Evolutionary conservation across 768 basidiomycete species (phyloP).

Genomic region (Termitomyces sp.): DNA sequence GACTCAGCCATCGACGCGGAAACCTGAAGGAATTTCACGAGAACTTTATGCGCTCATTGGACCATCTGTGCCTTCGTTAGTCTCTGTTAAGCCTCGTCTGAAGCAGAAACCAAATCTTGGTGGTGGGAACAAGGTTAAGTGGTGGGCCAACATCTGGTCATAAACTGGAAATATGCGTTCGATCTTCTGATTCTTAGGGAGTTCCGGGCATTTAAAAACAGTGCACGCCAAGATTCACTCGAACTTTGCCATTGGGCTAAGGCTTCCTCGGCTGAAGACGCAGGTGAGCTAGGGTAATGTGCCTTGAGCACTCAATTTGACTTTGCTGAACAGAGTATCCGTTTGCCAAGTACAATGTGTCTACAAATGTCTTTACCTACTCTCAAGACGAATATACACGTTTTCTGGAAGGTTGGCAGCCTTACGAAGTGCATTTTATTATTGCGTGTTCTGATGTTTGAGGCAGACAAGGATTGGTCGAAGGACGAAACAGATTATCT

Average conservation of each 20-base stretch:
- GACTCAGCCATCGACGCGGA: conserved; percentile 39
- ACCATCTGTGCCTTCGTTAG: conserved; percentile 84
- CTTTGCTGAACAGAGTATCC: conserved; percentile 55
- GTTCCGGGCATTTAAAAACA: conserved; percentile 69
- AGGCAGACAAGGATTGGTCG: conserved; percentile 77
- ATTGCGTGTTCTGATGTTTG: background rate
- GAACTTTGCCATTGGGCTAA: conserved; percentile 84
- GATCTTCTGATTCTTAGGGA: conserved; percentile 48
- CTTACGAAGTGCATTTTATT: background rate
- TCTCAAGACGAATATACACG: conserved; percentile 84
- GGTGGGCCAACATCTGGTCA: conserved; percentile 39
- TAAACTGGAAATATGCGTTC: background rate
- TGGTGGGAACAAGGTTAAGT: conserved; percentile 60
- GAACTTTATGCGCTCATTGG: conserved; percentile 95
- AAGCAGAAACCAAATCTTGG: conserved; percentile 84
- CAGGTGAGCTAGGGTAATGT: conserved; percentile 38
- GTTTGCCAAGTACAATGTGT: conserved; percentile 82
- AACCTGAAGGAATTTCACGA: conserved; percentile 88
- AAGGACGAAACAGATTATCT: conserved; percentile 94
- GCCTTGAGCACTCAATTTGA: background rate
- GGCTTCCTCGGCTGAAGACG: conserved; percentile 45
- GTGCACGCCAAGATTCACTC: conserved; percentile 63
- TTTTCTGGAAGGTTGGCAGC: conserved; percentile 65
- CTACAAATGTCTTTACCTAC: conserved; percentile 63
- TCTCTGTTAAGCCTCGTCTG: conserved; percentile 75